These are phyloP conservation scores for Ziziphus jujuba DNA, from an alignment of 306 rosid genomes.

Conservation along the genomic window DNA sequence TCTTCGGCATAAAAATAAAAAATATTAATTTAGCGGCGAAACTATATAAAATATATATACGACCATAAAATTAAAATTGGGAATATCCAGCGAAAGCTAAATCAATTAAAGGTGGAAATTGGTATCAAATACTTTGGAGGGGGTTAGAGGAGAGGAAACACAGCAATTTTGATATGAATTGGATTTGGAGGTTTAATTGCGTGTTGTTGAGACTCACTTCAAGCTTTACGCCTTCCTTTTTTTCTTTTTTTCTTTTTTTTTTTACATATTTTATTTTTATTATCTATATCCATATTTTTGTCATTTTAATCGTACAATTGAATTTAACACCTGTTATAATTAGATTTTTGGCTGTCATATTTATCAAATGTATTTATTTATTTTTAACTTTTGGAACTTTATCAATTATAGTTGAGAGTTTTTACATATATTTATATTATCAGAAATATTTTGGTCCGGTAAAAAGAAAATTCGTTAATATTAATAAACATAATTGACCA, in stretches of 20 bases:
- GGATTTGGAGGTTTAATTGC: not conserved
- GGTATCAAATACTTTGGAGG: too few species aligned
- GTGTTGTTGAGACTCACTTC: not conserved
- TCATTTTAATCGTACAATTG: too few species aligned
- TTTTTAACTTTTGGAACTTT: not conserved
- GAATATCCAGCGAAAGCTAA: not conserved
- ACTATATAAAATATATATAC: not conserved
- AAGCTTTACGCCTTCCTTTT: not conserved
- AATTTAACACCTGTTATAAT: too few species aligned
- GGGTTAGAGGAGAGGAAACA: too few species aligned
- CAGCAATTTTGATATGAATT: not conserved
- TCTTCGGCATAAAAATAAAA: constrained; percentile 4
- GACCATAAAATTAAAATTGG: not conserved
- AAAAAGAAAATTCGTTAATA: too few species aligned
- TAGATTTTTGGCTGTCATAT: too few species aligned
- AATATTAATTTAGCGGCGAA: not conserved
- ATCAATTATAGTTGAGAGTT: not conserved
- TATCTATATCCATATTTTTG: too few species aligned
- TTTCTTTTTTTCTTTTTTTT: not conserved
- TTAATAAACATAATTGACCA: too few species aligned
- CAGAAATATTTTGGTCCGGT: too few species aligned
- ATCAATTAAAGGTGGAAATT: not conserved
- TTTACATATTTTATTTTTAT: not conserved
- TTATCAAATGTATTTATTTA: not conserved
- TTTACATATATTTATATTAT: too few species aligned